Base-by-base conservation (phyloP, 768 basidiomycete genomes). In the Hemileccinum impolitum region DNA sequence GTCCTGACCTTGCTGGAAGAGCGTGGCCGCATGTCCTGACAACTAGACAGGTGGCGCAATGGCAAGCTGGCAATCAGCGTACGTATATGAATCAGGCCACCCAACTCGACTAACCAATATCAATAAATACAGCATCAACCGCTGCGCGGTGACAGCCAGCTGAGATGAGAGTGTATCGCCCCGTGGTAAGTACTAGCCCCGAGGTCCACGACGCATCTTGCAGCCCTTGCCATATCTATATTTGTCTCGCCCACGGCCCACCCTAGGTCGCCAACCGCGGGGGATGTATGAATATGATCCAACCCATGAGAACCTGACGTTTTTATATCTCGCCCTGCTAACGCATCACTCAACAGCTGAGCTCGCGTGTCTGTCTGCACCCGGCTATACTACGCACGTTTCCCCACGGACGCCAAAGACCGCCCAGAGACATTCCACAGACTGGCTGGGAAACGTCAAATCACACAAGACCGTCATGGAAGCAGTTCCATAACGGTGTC, bases 401-500 rank as follows among this genome's bases (percentile, higher is more conserved):
- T 50, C 51, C 53, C 50, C 63, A 63, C 58, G 61, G 51, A 48
- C 40, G 41, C 51, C 35, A 47, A 25, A 34, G 53, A 45, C 51
- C 50, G 57, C 48, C 40, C 46, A 57, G 32, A 41, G 48, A 25
- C 41, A 9, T 39, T 43, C 31, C 37, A 54, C 34, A 39, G 48
- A 31, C 38, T 9, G 35, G 30, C 55, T 51, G 43, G 49, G 48
- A 59, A 62, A 59, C 48, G 53, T 51, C 53, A 61, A 43, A 57
- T 63, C 57, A 64, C 52, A 58, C 38, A 55, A 54, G 50, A 35
- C 47, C 53, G 52, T 47, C 52, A 66, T 60, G 66, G 56, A 52
- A 64, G 55, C 50, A 52, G 47, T 64, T 48, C 64, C 57, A 61
- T 64, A 66, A 56, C 18, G 26, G 55, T 61, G 15, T 51, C 45